Conservation (phyloP, 768 basidiomycete species). For the Phlebiopsis gigantea region DNA sequence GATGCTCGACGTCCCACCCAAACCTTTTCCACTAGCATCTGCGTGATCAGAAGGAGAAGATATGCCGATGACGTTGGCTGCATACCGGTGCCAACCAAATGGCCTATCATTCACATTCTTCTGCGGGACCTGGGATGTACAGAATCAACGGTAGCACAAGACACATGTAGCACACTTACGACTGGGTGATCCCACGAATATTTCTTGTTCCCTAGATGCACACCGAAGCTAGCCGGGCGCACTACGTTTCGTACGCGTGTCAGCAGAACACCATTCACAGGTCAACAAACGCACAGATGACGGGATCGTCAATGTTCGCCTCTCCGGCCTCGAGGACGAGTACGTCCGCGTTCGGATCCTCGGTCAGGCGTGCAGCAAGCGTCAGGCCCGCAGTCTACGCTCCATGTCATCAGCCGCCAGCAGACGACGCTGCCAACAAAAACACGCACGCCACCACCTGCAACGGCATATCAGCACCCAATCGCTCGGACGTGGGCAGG, state of each 20-base stretch:
- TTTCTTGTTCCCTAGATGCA: conserved; percentile 17
- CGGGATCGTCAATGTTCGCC: conserved; percentile 8
- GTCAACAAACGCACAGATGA: conserved; percentile 2
- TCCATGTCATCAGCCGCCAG: not conserved
- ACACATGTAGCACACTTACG: conserved; percentile 6
- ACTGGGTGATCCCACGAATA: conserved; percentile 19
- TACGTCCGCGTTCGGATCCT: not conserved
- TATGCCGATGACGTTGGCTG: not conserved
- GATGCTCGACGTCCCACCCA: conserved; percentile 23
- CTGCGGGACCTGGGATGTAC: conserved; percentile 1
- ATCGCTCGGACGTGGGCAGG: not conserved
- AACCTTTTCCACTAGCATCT: conserved; percentile 19
- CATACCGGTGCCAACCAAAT: conserved; percentile 9
- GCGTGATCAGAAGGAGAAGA: not conserved
- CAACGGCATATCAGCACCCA: not conserved
- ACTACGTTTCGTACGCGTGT: conserved; percentile 18
- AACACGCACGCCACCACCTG: conserved; percentile 6
- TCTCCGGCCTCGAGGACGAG: conserved; percentile 13
- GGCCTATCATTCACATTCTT: conserved; percentile 1
- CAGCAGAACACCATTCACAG: too few species aligned
- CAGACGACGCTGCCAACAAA: not conserved
- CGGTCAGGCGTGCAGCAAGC: conserved; percentile 10
- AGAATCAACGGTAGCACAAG: not conserved
- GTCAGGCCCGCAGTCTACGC: conserved; percentile 11
- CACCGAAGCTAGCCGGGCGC: conserved; percentile 17